phyloP scores from a whole-genome alignment of 2,329 filamentous ascomycete species.

The Trichoderma sp. region DNA sequence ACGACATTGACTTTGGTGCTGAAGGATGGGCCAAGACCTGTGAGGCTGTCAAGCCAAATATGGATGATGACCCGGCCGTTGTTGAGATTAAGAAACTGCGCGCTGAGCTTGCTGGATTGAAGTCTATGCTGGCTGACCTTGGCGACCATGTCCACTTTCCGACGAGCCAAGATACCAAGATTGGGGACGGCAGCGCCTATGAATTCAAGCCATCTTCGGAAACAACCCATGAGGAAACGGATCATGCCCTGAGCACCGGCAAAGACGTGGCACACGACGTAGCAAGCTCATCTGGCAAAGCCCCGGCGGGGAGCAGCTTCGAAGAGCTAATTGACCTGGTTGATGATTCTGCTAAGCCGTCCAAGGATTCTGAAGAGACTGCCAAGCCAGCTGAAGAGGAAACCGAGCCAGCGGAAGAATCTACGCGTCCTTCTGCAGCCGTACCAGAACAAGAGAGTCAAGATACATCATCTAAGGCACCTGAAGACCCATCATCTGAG shows the following conservation, averaged over 20 bases:
- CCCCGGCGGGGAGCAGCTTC: background rate
- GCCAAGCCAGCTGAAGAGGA: background rate
- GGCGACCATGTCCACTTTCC: conserved; percentile 28
- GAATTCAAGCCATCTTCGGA: conserved; percentile 1
- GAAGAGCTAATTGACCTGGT: background rate
- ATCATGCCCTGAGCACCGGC: background rate
- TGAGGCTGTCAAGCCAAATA: conserved; percentile 72
- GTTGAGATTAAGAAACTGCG: conserved; percentile 64
- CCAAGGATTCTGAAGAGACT: background rate
- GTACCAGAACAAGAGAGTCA: background rate
- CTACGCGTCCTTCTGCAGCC: background rate
- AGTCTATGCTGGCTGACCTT: conserved; percentile 45
- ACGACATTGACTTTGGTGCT: conserved; percentile 73
- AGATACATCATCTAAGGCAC: background rate
- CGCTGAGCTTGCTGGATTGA: conserved; percentile 60
- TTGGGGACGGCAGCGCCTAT: conserved; percentile 8
- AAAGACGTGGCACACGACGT: background rate
- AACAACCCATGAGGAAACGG: background rate
- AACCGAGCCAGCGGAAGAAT: background rate
- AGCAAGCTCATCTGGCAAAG: background rate
- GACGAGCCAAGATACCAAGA: conserved; percentile 18
- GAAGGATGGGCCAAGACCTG: conserved; percentile 87
- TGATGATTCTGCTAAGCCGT: background rate
- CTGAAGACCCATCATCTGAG: background rate
- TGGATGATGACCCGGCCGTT: conserved; percentile 77